Evolutionary conservation across 805 yeast genomes (phyloP).

Genomic region (Monosporozyma aerobia): DNA sequence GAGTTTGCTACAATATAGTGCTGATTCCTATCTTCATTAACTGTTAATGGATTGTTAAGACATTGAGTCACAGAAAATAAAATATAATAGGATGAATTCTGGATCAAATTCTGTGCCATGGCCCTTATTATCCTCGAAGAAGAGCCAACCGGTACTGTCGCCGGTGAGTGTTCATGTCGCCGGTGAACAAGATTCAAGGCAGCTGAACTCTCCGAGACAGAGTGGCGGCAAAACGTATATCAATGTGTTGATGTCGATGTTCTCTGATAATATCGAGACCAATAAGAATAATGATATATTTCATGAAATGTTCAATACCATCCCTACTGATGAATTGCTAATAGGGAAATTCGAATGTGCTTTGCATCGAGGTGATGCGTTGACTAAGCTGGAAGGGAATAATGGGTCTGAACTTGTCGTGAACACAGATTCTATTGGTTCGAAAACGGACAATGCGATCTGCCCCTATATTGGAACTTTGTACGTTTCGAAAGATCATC

Average conservation of each 20-base stretch:
- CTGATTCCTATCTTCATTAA: too few species aligned
- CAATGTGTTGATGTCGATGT: slow-evolving; percentile 1
- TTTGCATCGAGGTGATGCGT: slow-evolving; percentile 51
- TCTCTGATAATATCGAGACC: slow-evolving; percentile 38
- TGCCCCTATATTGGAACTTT: slow-evolving; percentile 81
- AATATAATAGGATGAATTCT: neutral
- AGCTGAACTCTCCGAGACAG: neutral
- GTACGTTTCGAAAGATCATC: slow-evolving; percentile 64
- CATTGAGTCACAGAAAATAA: neutral
- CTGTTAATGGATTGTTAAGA: too few species aligned
- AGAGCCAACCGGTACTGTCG: neutral
- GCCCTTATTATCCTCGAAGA: neutral
- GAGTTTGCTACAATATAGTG: too few species aligned
- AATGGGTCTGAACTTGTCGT: neutral
- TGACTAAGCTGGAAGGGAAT: neutral
- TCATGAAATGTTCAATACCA: slow-evolving; percentile 59
- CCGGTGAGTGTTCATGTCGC: neutral
- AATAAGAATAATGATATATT: slow-evolving; percentile 59
- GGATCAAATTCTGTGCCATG: neutral
- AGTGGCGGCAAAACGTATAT: neutral
- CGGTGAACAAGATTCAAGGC: neutral
- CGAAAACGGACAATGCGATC: neutral
- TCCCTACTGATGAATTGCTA: slow-evolving; percentile 62
- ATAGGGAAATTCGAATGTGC: slow-evolving; percentile 87
- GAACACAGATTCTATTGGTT: neutral